Conservation (phyloP, 345 rosid genomes). For the Eucalyptus rudis region DNA sequence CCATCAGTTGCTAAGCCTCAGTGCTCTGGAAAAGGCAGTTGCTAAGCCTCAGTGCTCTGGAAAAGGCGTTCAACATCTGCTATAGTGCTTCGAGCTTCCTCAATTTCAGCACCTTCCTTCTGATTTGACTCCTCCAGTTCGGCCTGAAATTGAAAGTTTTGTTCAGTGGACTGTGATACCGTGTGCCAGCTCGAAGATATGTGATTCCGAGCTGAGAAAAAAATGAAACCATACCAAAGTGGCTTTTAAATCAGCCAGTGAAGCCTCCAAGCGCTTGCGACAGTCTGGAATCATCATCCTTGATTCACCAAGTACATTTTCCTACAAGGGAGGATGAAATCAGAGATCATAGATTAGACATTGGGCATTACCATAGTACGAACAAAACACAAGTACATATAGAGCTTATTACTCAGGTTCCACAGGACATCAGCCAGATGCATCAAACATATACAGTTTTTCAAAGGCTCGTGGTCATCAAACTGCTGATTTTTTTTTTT, state of each 20-base stretch:
- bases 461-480: background rate
- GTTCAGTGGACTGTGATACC: background rate
- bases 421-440: background rate
- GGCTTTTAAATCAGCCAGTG: conserved; percentile 59
- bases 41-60: too few relatives aligned
- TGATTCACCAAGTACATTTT: conserved; percentile 92
- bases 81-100: conserved; percentile 56
- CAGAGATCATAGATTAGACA: background rate
- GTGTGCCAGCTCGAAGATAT: background rate
- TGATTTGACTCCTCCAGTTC: conserved; percentile 50
- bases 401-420: background rate
- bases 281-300: conserved; percentile 99
- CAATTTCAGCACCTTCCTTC: conserved; percentile 47
- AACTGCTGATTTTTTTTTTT: background rate
- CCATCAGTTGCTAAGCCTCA: conserved; percentile 20
- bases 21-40: too few relatives aligned
- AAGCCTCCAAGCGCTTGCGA: conserved; percentile 75
- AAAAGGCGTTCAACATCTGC: conserved; percentile 48
- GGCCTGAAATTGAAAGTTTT: conserved; percentile 16
- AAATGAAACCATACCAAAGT: conserved; percentile 37
- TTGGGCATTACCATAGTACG: background rate
- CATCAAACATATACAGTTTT: background rate
- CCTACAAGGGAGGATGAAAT: conserved; percentile 31
- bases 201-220: background rate
- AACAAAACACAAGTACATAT: background rate